Evolutionary conservation across 1,284 basidiomycete genomes (phyloP).

Genomic region (Pterula multifida): DNA sequence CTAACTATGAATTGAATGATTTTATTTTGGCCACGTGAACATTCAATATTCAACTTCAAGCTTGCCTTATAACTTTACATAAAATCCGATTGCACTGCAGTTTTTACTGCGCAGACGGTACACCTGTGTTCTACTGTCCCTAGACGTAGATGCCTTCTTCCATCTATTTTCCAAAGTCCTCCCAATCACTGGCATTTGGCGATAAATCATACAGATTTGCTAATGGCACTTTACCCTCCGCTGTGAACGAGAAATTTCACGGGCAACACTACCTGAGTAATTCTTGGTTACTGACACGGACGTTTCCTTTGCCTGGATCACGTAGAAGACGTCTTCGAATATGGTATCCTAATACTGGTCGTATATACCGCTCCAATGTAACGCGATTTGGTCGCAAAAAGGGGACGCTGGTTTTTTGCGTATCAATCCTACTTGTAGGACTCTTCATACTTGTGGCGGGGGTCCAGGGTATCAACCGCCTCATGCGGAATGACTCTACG

Average conservation of each 20-base stretch:
- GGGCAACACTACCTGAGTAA: conserved; percentile 28
- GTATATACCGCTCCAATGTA: conserved; percentile 45
- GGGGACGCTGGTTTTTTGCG: conserved; percentile 35
- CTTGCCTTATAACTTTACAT: too few species aligned
- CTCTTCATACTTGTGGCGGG: conserved; percentile 47
- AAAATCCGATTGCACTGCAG: neutral
- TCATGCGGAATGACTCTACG: conserved; percentile 65
- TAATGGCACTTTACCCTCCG: conserved; percentile 22
- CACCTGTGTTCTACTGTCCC: conserved; percentile 1
- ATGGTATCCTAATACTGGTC: conserved; percentile 51
- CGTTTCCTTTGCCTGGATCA: conserved; percentile 48
- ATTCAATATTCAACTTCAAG: too few species aligned
- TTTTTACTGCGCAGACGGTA: neutral
- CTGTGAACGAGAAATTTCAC: conserved; percentile 57
- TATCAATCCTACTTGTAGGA: conserved; percentile 35
- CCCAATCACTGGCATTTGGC: conserved; percentile 30
- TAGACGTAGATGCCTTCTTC: conserved; percentile 29
- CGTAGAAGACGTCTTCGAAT: conserved; percentile 37
- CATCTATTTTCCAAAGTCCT: conserved; percentile 30
- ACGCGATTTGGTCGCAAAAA: conserved; percentile 45
- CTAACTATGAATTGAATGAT: too few species aligned
- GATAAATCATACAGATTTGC: neutral
- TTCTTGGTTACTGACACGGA: conserved; percentile 49
- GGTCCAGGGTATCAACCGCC: conserved; percentile 40
- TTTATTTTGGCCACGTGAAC: neutral